Conservation (phyloP, 2,329 filamentous ascomycete species). For the Aspergillus sp. region DNA sequence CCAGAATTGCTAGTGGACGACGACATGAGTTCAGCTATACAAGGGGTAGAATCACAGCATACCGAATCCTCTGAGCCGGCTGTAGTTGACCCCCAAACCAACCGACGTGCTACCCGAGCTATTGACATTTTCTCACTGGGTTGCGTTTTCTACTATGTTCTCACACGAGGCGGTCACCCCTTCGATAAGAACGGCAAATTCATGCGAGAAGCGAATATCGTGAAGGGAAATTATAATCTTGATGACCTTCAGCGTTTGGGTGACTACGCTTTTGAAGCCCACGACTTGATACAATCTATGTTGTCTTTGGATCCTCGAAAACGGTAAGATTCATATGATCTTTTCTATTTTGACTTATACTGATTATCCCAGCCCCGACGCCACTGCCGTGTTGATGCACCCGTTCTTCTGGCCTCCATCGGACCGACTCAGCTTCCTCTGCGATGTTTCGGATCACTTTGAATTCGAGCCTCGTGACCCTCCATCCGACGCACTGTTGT, state of each 20-base stretch:
- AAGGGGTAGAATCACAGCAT: slow-evolving; percentile 30
- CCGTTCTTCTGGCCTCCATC: slow-evolving; percentile 95
- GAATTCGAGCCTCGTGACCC: slow-evolving; percentile 87
- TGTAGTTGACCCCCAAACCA: slow-evolving; percentile 52
- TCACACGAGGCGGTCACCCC: slow-evolving; percentile 86
- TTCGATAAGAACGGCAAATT: slow-evolving; percentile 93
- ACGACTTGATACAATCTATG: slow-evolving; percentile 84
- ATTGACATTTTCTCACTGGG: slow-evolving; percentile 98
- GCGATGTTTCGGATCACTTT: slow-evolving; percentile 93
- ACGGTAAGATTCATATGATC: slow-evolving; percentile 34
- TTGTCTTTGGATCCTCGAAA: slow-evolving; percentile 59
- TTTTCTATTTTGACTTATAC: not conserved
- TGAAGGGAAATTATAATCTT: slow-evolving; percentile 76
- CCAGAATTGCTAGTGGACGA: slow-evolving; percentile 86
- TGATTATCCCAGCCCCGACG: slow-evolving; percentile 52
- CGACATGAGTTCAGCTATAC: slow-evolving; percentile 48
- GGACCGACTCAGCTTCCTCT: slow-evolving; percentile 87
- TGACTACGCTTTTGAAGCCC: slow-evolving; percentile 79
- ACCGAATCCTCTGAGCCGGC: slow-evolving; percentile 44
- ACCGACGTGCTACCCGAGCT: slow-evolving; percentile 82
- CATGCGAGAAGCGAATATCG: slow-evolving; percentile 96
- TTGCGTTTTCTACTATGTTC: slow-evolving; percentile 98
- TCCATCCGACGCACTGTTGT: slow-evolving; percentile 62
- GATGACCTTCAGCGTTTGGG: slow-evolving; percentile 69
- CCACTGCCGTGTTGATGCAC: slow-evolving; percentile 77